Evolutionary conservation across 305 asterid genomes (phyloP).

Genomic region (Rubia tinctorum): DNA sequence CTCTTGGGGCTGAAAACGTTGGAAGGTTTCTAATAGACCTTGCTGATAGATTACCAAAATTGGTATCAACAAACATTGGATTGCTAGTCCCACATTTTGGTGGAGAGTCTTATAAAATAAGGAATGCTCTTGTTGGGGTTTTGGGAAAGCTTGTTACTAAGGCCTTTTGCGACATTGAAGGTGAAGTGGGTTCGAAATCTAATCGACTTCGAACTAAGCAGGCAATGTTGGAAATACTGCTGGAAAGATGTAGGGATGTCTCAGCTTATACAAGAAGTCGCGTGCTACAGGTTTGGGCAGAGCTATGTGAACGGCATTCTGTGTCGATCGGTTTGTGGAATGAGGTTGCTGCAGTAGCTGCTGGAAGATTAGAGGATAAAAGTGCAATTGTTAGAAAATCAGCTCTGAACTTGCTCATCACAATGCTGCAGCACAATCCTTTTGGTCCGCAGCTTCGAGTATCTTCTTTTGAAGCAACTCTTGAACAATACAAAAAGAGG

Average conservation of each 20-base stretch:
- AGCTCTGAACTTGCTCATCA: conserved; percentile 85
- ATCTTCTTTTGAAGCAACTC: conserved; percentile 85
- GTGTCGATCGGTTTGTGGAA: conserved; percentile 95
- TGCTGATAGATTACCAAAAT: conserved; percentile 77
- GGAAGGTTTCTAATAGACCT: conserved; percentile 92
- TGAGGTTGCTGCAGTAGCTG: conserved; percentile 85
- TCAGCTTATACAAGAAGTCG: conserved; percentile 98
- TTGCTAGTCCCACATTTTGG: conserved; percentile 92
- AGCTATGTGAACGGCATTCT: conserved; percentile 87
- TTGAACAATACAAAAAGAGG: conserved; percentile 87
- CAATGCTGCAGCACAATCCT: conserved; percentile 97
- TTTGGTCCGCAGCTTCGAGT: conserved; percentile 92
- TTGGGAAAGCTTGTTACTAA: conserved; percentile 82
- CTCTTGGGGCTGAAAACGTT: conserved; percentile 89
- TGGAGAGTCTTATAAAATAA: conserved; percentile 93
- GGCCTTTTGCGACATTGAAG: conserved; percentile 81
- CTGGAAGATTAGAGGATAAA: conserved; percentile 95
- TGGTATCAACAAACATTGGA: conserved; percentile 77
- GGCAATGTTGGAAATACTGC: conserved; percentile 90
- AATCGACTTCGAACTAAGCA: conserved; percentile 86
- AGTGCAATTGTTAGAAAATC: conserved; percentile 96
- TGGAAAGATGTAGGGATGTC: conserved; percentile 93
- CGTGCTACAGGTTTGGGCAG: conserved; percentile 97
- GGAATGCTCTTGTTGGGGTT: conserved; percentile 93
- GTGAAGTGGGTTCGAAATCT: conserved; percentile 80